Conservation (phyloP, 2,329 filamentous ascomycete species). For the Thelonectria discophora region DNA sequence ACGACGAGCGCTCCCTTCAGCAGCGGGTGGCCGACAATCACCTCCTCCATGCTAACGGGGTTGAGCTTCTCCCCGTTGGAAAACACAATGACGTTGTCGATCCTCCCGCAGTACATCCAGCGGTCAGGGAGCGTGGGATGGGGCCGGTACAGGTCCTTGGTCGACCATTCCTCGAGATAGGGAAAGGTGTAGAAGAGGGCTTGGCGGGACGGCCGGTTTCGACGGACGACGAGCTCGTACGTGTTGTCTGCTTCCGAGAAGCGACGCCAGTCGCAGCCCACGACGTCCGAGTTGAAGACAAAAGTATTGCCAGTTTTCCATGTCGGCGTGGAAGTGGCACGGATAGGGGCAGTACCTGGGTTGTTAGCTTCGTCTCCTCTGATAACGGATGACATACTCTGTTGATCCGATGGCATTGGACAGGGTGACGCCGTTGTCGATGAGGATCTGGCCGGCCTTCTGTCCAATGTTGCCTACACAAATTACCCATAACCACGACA, state of each 20-base stretch:
- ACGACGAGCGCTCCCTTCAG: conserved; percentile 56
- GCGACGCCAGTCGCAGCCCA: conserved; percentile 53
- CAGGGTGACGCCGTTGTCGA: conserved; percentile 46
- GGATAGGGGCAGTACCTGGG: conserved; percentile 48
- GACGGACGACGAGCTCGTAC: conserved; percentile 49
- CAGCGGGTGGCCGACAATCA: conserved; percentile 45
- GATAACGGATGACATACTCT: conserved; percentile 46
- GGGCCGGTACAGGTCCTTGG: conserved; percentile 47
- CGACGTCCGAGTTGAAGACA: conserved; percentile 50
- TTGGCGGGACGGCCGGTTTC: conserved; percentile 48
- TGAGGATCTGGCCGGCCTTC: conserved; percentile 50
- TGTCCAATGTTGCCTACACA: conserved; percentile 49
- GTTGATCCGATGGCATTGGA: conserved; percentile 53
- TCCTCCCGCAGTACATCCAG: conserved; percentile 38
- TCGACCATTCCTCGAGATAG: conserved; percentile 48
- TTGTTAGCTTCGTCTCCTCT: not conserved
- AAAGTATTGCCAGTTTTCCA: conserved; percentile 55
- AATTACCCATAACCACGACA: too few species aligned
- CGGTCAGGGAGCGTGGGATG: conserved; percentile 50
- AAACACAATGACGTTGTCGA: conserved; percentile 59
- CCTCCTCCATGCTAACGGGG: conserved; percentile 40
- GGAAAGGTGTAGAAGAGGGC: conserved; percentile 50
- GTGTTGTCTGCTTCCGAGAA: conserved; percentile 18
- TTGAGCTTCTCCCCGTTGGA: conserved; percentile 62
- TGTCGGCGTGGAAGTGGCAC: conserved; percentile 45